Evolutionary conservation across 228 moss, liverwort and hornwort genomes (phyloP).

Genomic region (Sphagnum fallax): DNA sequence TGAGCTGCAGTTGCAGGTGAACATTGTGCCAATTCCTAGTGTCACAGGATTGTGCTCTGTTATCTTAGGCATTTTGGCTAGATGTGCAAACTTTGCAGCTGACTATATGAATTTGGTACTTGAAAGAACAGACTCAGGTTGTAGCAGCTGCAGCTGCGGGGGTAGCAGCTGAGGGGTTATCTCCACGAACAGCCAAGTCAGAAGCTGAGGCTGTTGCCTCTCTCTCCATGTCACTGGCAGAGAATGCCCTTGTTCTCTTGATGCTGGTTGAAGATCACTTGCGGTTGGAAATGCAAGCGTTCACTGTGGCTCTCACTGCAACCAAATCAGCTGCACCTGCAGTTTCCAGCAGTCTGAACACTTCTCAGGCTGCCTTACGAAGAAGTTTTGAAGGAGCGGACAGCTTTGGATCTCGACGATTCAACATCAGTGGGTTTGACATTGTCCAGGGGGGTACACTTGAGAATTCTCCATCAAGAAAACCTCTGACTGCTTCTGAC

Average conservation of each 20-base stretch:
- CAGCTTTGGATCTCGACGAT: conserved; percentile 33
- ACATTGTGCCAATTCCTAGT: background rate
- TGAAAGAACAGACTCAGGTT: conserved; percentile 56
- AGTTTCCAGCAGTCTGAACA: conserved; percentile 19
- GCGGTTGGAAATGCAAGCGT: conserved; percentile 70
- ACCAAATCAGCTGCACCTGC: conserved; percentile 18
- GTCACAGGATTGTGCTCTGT: no score
- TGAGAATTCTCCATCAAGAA: conserved; percentile 35
- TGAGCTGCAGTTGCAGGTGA: conserved; percentile 79
- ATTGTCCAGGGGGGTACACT: conserved; percentile 24
- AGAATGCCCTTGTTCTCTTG: conserved; percentile 86
- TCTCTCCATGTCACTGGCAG: conserved; percentile 83
- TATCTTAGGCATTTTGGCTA: no score
- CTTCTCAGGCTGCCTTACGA: conserved; percentile 14
- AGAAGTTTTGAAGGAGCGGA: conserved; percentile 30
- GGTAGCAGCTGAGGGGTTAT: conserved; percentile 85
- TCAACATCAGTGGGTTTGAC: conserved; percentile 40
- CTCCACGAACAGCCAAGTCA: conserved; percentile 78
- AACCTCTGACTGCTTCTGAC: conserved; percentile 35
- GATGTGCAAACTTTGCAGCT: no score
- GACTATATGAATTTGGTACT: background rate
- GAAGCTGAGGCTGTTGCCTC: conserved; percentile 86
- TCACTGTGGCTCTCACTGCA: conserved; percentile 14
- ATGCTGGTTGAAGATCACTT: conserved; percentile 94
- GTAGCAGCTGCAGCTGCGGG: conserved; percentile 91